A percentile compares a stretch with the other conserved stretches of the same genome.
phyloP scores from a whole-genome alignment of 768 basidiomycete genomes.

The Lactarius sp. region DNA sequence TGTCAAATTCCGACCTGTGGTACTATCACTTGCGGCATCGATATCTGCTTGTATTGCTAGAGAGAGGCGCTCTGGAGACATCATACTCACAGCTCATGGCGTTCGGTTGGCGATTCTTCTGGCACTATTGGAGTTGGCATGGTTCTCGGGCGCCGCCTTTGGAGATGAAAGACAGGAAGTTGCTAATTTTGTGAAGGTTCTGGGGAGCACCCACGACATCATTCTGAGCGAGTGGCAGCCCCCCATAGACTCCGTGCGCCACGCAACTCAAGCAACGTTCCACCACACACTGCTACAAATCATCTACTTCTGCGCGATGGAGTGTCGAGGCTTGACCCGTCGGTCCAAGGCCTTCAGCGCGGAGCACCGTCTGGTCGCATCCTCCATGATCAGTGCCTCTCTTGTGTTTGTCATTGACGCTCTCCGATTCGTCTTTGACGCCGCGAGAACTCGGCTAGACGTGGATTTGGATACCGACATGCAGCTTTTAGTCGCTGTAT shows the following conservation, averaged over 20 bases:
- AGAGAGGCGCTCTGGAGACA: slow-evolving; percentile 72
- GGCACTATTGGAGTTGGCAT: slow-evolving; percentile 71
- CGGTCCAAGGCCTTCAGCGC: slow-evolving; percentile 50
- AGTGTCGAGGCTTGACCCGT: slow-evolving; percentile 48
- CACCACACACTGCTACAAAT: slow-evolving; percentile 78
- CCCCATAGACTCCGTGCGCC: slow-evolving; percentile 67
- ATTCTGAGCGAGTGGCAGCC: slow-evolving; percentile 71
- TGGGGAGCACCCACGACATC: slow-evolving; percentile 57
- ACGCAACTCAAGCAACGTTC: slow-evolving; percentile 58
- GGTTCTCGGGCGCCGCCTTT: slow-evolving; percentile 61
- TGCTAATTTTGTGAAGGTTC: slow-evolving; percentile 55
- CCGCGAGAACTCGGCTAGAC: slow-evolving; percentile 53
- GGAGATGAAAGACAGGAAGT: slow-evolving; percentile 41
- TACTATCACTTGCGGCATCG: slow-evolving; percentile 54
- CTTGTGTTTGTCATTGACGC: slow-evolving; percentile 66
- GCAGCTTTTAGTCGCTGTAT: slow-evolving; percentile 76
- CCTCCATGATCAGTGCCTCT: slow-evolving; percentile 55
- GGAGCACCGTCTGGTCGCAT: slow-evolving; percentile 56
- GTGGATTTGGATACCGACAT: slow-evolving; percentile 74
- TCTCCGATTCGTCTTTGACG: slow-evolving; percentile 56
- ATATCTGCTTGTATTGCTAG: slow-evolving; percentile 61
- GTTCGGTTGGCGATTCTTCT: slow-evolving; percentile 70
- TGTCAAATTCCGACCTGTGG: slow-evolving; percentile 45
- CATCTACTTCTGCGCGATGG: slow-evolving; percentile 69
- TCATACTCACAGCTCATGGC: slow-evolving; percentile 79